phyloP scores from a whole-genome alignment of 1,284 basidiomycete species.

The Termitomyces sp. region DNA sequence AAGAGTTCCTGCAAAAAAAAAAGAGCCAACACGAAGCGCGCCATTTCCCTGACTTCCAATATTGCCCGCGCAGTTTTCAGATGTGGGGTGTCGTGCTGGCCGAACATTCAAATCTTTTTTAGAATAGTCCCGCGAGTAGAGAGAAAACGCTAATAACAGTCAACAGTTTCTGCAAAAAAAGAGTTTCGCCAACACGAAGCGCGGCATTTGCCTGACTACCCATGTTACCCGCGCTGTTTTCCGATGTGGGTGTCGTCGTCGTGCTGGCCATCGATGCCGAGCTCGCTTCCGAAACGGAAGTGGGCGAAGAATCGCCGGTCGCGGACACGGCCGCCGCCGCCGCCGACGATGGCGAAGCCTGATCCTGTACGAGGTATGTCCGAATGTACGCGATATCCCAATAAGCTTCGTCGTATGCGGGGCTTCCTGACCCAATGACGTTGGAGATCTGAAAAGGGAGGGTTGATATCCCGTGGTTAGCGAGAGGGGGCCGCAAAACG shows the following conservation, averaged over 20 bases:
- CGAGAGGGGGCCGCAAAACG: conserved; percentile 10
- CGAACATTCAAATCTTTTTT: too few species aligned
- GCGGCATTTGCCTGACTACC: neutral
- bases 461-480: neutral
- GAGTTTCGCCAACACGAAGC: neutral
- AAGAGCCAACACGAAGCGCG: neutral
- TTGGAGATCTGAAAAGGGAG: conserved; percentile 23
- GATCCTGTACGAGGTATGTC: conserved; percentile 23
- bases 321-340: neutral
- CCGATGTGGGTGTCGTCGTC: neutral
- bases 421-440: conserved; percentile 33
- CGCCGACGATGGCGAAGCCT: neutral
- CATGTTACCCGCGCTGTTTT: neutral
- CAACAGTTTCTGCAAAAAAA: neutral
- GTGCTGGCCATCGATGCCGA: conserved; percentile 1
- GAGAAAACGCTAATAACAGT: neutral
- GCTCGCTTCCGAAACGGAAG: neutral
- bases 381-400: conserved; percentile 38
- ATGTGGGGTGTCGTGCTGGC: neutral
- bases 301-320: neutral
- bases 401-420: conserved; percentile 43
- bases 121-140: neutral
- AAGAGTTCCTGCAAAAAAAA: neutral
- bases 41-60: neutral
- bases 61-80: neutral